Conservation (phyloP, 2,329 filamentous ascomycete species). For the Pyrenochaeta sp. region DNA sequence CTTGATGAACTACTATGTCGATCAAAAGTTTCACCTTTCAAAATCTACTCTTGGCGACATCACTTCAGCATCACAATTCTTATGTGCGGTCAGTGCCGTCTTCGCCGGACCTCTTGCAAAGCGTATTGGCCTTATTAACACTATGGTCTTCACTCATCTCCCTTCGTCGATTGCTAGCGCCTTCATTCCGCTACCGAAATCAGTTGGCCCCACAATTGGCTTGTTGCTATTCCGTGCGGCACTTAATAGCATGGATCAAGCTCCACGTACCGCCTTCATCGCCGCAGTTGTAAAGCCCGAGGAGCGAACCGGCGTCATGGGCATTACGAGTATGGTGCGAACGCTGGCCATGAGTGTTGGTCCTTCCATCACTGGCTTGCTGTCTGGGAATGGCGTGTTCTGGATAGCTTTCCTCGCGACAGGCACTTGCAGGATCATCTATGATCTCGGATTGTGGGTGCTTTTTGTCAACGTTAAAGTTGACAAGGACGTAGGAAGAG, state of each 20-base stretch:
- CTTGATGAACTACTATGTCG: conserved; percentile 49
- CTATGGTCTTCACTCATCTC: conserved; percentile 59
- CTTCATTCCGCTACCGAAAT: conserved; percentile 63
- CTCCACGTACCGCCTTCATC: conserved; percentile 71
- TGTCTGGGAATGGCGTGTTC: conserved; percentile 45
- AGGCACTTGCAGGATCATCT: conserved; percentile 44
- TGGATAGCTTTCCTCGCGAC: conserved; percentile 51
- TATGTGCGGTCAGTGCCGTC: conserved; percentile 62
- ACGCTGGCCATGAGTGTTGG: conserved; percentile 64
- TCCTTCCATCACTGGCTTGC: conserved; percentile 49
- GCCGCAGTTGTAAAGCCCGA: conserved; percentile 71
- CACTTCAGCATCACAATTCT: conserved; percentile 57
- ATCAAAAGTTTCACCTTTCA: conserved; percentile 44
- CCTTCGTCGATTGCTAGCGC: conserved; percentile 67
- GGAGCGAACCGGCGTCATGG: conserved; percentile 75
- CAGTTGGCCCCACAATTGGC: conserved; percentile 61
- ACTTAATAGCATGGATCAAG: conserved; percentile 75
- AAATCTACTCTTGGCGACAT: conserved; percentile 69
- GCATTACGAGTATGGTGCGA: conserved; percentile 69
- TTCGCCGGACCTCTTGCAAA: conserved; percentile 67
- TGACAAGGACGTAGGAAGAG: conserved; percentile 21
- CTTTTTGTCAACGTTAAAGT: conserved; percentile 50
- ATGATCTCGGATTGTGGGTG: conserved; percentile 50
- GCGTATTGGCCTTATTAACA: conserved; percentile 69
- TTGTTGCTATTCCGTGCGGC: conserved; percentile 68